Base-by-base conservation (phyloP, 116 monocot genomes). In the Cymodocea nodosa region DNA sequence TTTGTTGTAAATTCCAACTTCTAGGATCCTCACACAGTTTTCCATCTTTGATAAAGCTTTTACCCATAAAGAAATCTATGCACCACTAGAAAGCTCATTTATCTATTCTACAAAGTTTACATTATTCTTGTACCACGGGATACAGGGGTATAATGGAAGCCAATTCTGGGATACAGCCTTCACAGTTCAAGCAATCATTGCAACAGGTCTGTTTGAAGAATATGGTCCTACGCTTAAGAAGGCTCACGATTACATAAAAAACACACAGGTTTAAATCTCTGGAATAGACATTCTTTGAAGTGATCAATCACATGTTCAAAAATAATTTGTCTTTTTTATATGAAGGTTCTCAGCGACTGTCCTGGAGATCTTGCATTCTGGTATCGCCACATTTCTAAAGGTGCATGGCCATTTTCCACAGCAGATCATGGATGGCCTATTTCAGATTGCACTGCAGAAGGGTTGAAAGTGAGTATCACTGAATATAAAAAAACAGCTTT, bases 341-440 rank as follows among this genome's bases (percentile, higher is more conserved):
- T 68, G 51, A 70, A 98, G 98, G 81, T 99, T 75, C 70, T 51
- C 48, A 82, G 81, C 36, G 77, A 99, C 64, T 84, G 92, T 60
- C 70, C 84, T 59, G 92, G 98, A 36, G 84, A 99, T 69, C 84
- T 99, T 61, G 81, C 64, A 71, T 73, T 68, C 23, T 92, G 98
- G 98, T 89, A 99, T 60, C 88, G 98, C 5, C 92, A 99, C 68
- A 99, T 92, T 61, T 89, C 92, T 50, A 92, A 92, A 79, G 98
- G 98, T 77, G 92, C 86, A 55, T 92, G 98, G 98, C 86, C 98
- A 12, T 99, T 92, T 62, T 92, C 98, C 50, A 92, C 92, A 35
- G 83, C 66, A 54, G 98, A 99, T 83, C 89, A 92, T 68, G 98
- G 98, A 59, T 99, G 98, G 98, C 84, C 89, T n/a, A 80, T 92